Conservation (phyloP, 176 grass and related monocot species). For the Oryza longistaminata region DNA sequence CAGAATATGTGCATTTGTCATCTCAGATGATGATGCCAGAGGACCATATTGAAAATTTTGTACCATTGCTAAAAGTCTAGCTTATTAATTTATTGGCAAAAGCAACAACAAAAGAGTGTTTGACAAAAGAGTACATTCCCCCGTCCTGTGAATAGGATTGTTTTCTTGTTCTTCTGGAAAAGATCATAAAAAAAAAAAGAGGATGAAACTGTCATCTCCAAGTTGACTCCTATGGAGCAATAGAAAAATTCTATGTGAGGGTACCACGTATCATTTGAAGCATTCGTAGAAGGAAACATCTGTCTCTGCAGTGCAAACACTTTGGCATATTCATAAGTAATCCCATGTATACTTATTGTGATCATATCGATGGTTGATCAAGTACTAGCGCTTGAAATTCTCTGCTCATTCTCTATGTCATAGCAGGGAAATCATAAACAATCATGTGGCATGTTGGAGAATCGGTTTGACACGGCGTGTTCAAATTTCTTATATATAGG, state of each 20-base stretch:
- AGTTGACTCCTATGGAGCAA: not conserved
- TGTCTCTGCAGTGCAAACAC: not conserved
- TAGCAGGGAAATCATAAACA: no score
- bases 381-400: not conserved
- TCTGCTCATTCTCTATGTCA: not conserved
- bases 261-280: not conserved
- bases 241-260: not conserved
- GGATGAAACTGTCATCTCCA: not conserved
- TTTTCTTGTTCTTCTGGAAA: not conserved
- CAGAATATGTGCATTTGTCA: not conserved
- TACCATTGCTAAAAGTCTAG: not conserved
- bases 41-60: not conserved
- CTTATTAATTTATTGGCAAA: not conserved
- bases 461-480: no score
- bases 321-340: not conserved
- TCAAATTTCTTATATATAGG: no score
- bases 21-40: not conserved
- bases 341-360: not conserved
- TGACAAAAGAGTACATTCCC: not conserved
- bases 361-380: not conserved
- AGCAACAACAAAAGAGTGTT: not conserved
- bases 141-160: not conserved
- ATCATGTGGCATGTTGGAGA: no score
- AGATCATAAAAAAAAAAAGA: not conserved
- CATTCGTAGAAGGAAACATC: not conserved